A percentile compares a stretch with the other conserved stretches of the same genome.
phyloP scores from a whole-genome alignment of 352 stramenopile species.

The Paralagenidium karlingii region DNA sequence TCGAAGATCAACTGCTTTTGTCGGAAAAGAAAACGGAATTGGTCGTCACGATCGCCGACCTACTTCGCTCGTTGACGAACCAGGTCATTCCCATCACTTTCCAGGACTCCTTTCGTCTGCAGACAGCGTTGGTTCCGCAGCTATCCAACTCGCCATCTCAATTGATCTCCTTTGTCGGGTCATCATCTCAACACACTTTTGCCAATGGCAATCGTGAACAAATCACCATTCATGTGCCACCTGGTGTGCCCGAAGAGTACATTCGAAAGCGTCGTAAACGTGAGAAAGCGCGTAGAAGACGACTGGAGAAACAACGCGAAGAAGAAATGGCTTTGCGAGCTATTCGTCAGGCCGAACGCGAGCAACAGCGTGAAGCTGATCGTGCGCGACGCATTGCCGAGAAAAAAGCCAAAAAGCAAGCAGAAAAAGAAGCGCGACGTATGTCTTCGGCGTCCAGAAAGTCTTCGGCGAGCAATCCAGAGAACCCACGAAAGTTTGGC shows the following conservation, averaged over 20 bases:
- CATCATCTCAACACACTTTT: constrained; percentile 13
- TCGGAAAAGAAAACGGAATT: constrained; percentile 85
- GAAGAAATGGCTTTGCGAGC: constrained; percentile 60
- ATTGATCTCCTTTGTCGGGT: constrained; percentile 48
- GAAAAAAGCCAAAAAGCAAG: constrained; percentile 81
- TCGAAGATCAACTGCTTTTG: constrained; percentile 61
- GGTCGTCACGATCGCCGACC: constrained; percentile 69
- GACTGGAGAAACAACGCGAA: constrained; percentile 53
- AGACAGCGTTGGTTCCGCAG: constrained; percentile 20
- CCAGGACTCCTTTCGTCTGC: constrained; percentile 41
- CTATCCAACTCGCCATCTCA: constrained; percentile 47
- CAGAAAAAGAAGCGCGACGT: constrained; percentile 52
- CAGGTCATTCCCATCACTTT: constrained; percentile 63
- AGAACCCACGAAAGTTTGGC: constrained; percentile 68
- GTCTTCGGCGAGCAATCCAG: constrained; percentile 31
- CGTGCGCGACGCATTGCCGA: constrained; percentile 64
- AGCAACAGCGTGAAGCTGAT: constrained; percentile 55
- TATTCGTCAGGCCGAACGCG: constrained; percentile 46
- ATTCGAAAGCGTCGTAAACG: constrained; percentile 77
- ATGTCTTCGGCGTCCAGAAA: constrained; percentile 16
- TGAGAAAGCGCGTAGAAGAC: constrained; percentile 66
- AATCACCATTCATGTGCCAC: constrained; percentile 40
- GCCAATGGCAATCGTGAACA: constrained; percentile 29
- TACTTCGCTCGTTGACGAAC: constrained; percentile 34
- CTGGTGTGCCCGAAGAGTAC: constrained; percentile 70